A percentile compares a stretch with the other conserved stretches of the same genome.
These are phyloP conservation scores for Clitopilus passeckerianus DNA, from an alignment of 768 basidiomycete genomes.

Conservation along the genomic window DNA sequence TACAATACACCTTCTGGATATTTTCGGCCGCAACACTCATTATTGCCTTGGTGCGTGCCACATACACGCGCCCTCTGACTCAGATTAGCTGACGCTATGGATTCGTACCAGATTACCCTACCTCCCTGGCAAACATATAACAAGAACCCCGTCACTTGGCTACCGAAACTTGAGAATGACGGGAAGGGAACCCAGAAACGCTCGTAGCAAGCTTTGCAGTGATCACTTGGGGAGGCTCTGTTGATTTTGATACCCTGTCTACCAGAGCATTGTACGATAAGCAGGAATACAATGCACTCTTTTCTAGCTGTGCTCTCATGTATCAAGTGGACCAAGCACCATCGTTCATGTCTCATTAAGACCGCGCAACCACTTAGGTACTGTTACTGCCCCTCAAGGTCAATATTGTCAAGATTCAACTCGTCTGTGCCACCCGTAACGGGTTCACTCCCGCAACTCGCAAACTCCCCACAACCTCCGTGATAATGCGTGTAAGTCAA, in stretches of 20 bases:
- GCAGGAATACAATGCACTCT: not conserved
- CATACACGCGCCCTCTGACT: not conserved
- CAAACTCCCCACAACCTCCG: too few relatives aligned
- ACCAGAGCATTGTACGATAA: not conserved
- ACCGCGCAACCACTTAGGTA: too few relatives aligned
- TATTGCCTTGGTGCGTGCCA: conserved; percentile 37
- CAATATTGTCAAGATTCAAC: too few relatives aligned
- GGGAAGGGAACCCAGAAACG: not conserved
- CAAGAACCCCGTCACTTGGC: conserved; percentile 57
- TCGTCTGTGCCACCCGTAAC: too few relatives aligned
- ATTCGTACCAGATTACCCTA: conserved; percentile 48
- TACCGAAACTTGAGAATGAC: conserved; percentile 24
- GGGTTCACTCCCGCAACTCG: too few relatives aligned
- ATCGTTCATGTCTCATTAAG: too few relatives aligned
- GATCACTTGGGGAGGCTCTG: not conserved
- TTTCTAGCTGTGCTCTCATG: too few relatives aligned
- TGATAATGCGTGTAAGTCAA: too few relatives aligned
- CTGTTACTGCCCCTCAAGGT: too few relatives aligned
- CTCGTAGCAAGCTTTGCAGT: not conserved
- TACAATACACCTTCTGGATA: conserved; percentile 46
- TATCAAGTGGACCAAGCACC: too few relatives aligned
- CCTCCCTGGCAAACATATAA: conserved; percentile 73
- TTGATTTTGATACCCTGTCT: not conserved
- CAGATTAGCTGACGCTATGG: too few relatives aligned
- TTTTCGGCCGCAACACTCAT: conserved; percentile 34